Evolutionary conservation across 2,329 filamentous ascomycete species (phyloP), one percentile per base, ranked within the genome.

Genomic region (Epichloe gansuensis): DNA sequence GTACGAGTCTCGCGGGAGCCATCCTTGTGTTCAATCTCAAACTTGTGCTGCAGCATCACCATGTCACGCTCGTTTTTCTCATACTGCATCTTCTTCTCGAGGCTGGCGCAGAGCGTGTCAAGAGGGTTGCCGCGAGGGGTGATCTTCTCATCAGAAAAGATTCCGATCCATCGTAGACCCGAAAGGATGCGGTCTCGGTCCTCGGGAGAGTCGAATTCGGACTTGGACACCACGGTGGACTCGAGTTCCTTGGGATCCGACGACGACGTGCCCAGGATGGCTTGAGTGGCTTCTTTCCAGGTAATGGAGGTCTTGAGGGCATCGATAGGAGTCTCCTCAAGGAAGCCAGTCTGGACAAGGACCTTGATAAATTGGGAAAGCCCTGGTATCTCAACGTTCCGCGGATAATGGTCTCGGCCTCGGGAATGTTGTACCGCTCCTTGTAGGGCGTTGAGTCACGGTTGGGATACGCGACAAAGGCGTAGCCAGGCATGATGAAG

Each of bases 391-490:
- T 78, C 38, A 96, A 79, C 34, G 90, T 94, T 57, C 69, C 88
- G 50, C 89, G 80, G 67, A 95, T 76, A 62, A 96, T 81, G 50
- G 88, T 95, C 70, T 95, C 86, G 13, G 88, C 89, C 74, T 97
- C 91, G 50, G 91, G 90, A 64, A 96, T 96, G 70, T 81, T 72
- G 79, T 96, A 96, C 57, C 88, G 82, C 76, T 95, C 85, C 65
- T 82, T 84, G 81, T 93, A 97, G 8, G 80, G 77, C 15, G 88
- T 93, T 21, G 84, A 91, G 72, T 97, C 91, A 61, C 91, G 79
- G 81, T 97, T 97, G 54, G 87, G 86, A 73, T 97, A 97, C 43
- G 86, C 89, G 60, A 96, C 90, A 62, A 95, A 91, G 50, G 86
- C 84, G 68, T 83, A 96, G 55, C 88, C 88, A 28, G 86, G 87